Evolutionary conservation across 1,139 yeast species (phyloP), one percentile per base, ranked within the genome.

Genomic region (Saccharomyces hybrid): DNA sequence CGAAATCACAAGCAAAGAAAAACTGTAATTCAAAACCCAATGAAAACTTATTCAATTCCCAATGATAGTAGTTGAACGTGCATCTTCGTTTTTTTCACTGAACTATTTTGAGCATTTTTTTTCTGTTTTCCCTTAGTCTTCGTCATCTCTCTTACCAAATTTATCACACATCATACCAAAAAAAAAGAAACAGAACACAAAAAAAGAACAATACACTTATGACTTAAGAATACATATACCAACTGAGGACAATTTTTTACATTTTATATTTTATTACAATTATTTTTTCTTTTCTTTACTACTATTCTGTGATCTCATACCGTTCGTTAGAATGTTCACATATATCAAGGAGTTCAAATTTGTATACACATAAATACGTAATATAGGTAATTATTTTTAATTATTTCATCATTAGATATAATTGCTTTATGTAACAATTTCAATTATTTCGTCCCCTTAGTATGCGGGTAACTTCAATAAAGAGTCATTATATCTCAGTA

Each of bases 1-100:
- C 30, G 44, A 11, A 51, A 49, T 25, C 50, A 14, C 38, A 51
- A 48, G 48, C 50, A 25, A 42, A 30, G 48, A 48, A 52, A n/a
- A 49, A 48, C n/a, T 31, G 46, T 13, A 38, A 42, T 11, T 28
- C 48, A 13, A 50, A 50, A 44, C 26, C 52, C 6, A 50, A 38
- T 38, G 44, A 13, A 16, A 38, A 38, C 13, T 16, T 38, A 38
- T 38, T 38, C 44, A 38, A 38, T 16, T 38, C 44, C 9, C 44
- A 38, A 8, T 38, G 11, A 16, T 38, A 38, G 25, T 38, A 16
- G 5, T 9, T 9, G 13, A 50, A 31, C 14, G 9, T 20, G 48
- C 30, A 48, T 28, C 41, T 31, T 11, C 16, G 16, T 11, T n/a
- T 23, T 49, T 16, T 27, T 41, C 5, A 31, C 13, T 16, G n/a